Base-by-base conservation (phyloP, 345 rosid genomes). In the Rhodomyrtus tomentosa region DNA sequence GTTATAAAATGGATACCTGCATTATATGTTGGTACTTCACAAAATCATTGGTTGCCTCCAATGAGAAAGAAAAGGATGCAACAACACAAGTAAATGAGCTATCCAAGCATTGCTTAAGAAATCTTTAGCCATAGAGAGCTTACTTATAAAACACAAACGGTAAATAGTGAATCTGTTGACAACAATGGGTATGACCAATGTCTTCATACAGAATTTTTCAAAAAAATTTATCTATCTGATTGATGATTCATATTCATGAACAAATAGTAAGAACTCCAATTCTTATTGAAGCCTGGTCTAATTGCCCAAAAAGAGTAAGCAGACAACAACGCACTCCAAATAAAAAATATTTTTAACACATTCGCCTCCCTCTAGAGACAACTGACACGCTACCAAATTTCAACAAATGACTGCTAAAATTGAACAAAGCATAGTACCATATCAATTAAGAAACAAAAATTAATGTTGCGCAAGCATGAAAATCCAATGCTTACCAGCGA, bases 401-500 rank as follows among this genome's bases (percentile, higher is more conserved):
- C 45, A 36, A 68, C 76, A 68, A 68, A 68, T 50, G n/a, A 50
- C n/a, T 29, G 21, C 55, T 32, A 81, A 51, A 59, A 29, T 16
- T 59, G 40, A 59, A 29, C 83, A 81, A 50, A 81, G 38, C 55
- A 50, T 29, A 27, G 4, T 50, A 51, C 45, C 45, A 81, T 16
- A 29, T 50, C 50, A 24, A 52, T 52, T 25, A 52, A 14, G 68
- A 29, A 82, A 82, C 72, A 82, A 51, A 51, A 4, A 82, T 53
- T 55, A 54, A 82, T 20, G 11, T 29, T 55, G 15, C 3, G 7
- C 24, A 82, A 55, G 32, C 49, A 82, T 13, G 8, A 55, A 10
- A 55, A 82, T 32, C 84, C 18, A 24, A 84, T 84, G 82, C 92
- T 87, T 92, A 95, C 99, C 90, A 82, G 24, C 48, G 91, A 88